Evolutionary conservation across 2,329 filamentous ascomycete species (phyloP), one percentile per base, ranked within the genome.

Genomic region (Aureobasidium lini): DNA sequence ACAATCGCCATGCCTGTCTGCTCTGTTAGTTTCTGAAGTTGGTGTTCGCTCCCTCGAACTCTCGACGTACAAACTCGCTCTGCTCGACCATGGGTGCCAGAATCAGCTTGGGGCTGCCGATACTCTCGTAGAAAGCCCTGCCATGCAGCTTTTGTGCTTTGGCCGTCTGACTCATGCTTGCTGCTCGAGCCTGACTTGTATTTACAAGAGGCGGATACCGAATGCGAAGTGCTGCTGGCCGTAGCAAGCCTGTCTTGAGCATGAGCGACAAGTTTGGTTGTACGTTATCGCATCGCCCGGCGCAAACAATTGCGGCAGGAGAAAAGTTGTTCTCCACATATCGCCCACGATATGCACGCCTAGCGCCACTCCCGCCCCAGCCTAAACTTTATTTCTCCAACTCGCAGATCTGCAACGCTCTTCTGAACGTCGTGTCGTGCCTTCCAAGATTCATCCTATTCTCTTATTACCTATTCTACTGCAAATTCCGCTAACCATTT

Each of bases 31-130:
- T 5, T 4, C 6, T 5, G 18, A n/a, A 2, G 31, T 28, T 31
- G 11, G 8, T 32, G 37, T 42, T 16, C 15, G 7, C 1, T 7
- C 6, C 18, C 9, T 6, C 18, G 6, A 15, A 18, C 36, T n/a
- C 1, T n/a, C 8, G 47, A 78, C 87, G 65, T 79, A 96, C 92
- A 77, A 97, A 96, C 78, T 99, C 94, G 34, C 91, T 96, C 73
- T 96, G 90, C 70, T 99, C 93, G 23, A 99, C 94, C 94, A 99
- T 99, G 37, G 94, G 94, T 36, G 94, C 94, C 59, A 99, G 82
- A 32, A 99, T 84, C 65, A 88, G 86, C 75, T 90, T 96, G 1
- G 94, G 94, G 62, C 88, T 92, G 23, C 94, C 94, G 62, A 99
- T 88, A 70, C 89, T 95, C 76, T 96, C 86, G 70, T 97, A 99